Evolutionary conservation across 148 eudicot genomes (phyloP).

Genomic region (Limonium bicolor): DNA sequence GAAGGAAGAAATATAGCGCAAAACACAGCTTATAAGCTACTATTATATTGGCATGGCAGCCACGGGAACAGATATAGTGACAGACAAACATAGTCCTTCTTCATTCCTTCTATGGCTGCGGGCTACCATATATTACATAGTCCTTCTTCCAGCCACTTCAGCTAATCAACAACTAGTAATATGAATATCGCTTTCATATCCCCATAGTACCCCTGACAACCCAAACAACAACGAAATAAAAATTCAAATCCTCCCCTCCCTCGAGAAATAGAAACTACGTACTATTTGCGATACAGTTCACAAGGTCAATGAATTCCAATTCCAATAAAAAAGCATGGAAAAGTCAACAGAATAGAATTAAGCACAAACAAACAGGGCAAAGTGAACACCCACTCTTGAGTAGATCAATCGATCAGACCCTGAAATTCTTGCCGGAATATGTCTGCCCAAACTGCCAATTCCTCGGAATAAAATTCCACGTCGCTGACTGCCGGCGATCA

Average conservation of each 20-base stretch:
- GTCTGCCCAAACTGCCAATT: conserved; percentile 88
- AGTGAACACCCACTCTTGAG: not conserved
- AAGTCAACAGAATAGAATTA: not conserved
- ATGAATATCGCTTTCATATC: no score
- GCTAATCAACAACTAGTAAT: not conserved
- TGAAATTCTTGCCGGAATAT: conserved; percentile 72
- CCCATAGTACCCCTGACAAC: no score
- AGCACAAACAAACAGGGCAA: not conserved
- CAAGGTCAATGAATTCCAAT: not conserved
- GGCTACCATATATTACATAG: not conserved
- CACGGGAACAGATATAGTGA: no score
- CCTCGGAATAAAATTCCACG: conserved; percentile 60
- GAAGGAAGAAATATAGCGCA: no score
- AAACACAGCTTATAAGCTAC: no score
- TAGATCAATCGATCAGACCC: no score
- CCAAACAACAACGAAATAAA: not conserved
- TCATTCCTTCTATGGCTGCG: no score
- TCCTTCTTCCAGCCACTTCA: not conserved
- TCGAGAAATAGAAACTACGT: not conserved
- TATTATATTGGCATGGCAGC: no score
- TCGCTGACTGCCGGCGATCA: conserved; percentile 60
- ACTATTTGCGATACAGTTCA: no score
- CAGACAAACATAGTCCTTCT: no score
- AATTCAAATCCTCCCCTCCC: not conserved
- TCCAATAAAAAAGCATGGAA: not conserved